Conservation (phyloP, 306 rosid species). For the Rosa lucieae region DNA sequence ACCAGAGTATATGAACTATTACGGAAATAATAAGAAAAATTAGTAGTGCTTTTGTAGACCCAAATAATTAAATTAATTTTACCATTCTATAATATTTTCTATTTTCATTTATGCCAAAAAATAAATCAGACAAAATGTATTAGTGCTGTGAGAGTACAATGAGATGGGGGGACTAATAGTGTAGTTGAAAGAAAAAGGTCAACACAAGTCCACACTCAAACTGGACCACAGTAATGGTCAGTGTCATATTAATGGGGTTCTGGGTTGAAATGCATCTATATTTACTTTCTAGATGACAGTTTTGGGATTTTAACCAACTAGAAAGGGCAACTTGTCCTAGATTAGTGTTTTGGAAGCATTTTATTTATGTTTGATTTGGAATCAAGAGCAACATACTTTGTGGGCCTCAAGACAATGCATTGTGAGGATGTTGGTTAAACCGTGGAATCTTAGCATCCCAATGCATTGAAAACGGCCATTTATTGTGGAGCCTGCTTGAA, state of each 20-base stretch:
- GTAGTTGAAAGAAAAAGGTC: conserved; percentile 6
- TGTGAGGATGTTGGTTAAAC: conserved; percentile 33
- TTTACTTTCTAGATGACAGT: not conserved
- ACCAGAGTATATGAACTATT: not conserved
- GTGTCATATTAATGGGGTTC: not conserved
- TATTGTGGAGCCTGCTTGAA: conserved; percentile 46
- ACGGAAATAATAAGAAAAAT: not conserved
- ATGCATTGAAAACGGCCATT: conserved; percentile 47
- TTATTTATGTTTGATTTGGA: conserved; percentile 13
- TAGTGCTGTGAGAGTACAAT: not conserved
- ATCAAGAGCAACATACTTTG: conserved; percentile 15
- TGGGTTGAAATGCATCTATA: not conserved
- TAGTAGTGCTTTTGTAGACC: not conserved
- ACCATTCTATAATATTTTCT: not conserved
- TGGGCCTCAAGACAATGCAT: conserved; percentile 39
- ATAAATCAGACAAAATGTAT: not conserved
- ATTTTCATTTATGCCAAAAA: not conserved
- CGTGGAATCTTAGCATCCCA: conserved; percentile 46
- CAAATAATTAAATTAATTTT: not conserved
- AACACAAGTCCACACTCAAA: not conserved
- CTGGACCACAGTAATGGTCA: conserved; percentile 1
- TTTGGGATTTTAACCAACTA: conserved; percentile 8
- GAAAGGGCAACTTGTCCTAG: conserved; percentile 2
- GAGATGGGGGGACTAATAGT: not conserved
- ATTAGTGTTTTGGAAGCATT: conserved; percentile 1